Base-by-base conservation (phyloP, 2,329 filamentous ascomycete species). In the Fusarium nisikadoi region DNA sequence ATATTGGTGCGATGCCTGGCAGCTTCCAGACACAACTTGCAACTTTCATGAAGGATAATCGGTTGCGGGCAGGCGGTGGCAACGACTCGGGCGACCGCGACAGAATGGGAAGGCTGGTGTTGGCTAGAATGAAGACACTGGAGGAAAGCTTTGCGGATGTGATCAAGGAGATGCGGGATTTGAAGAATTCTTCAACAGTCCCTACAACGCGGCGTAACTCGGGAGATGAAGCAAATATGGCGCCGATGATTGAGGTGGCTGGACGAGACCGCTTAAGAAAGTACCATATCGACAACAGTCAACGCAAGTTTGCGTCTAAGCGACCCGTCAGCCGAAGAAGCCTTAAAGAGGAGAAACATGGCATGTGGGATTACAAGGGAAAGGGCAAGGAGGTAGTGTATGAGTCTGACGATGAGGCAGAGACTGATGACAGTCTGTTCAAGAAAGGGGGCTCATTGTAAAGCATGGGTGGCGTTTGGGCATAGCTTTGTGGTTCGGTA, bases 121-220 rank as follows among this genome's bases (percentile, higher is more conserved):
- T 98, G 49, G 94, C 94, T 13, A 87, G 94, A 38, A 98, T 98
- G 94, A 96, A 96, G 80, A 95, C 92, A 12, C 86, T 98, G 5
- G 95, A 98, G 80, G 94, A 97, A 81, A 92, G 94, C 19, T 95
- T 98, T 80, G 88, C 92, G 5, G 94, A 97, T 66, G 91, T 97
- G n/a, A 89, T 94, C 62, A 90, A 89, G 70, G 94, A 96, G 80
- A 91, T 97, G 80, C 90, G 93, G 69, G 89, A 90, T 70, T 83
- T 89, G 79, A 89, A 85, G 81, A 82, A 80, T 50, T 83, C 81
- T 42, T 84, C 83, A 35, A 84, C 83, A n/a, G 81, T 81, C 38
- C 83, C 84, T 6, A 83, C 85, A 5, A 87, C 87, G 11, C 83
- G 84, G 33, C 83, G 85, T 56, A 88, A 87, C 72, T 89, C 83